Evolutionary conservation across 257 asterid genomes (phyloP).

Genomic region (Cinchona pubescens): DNA sequence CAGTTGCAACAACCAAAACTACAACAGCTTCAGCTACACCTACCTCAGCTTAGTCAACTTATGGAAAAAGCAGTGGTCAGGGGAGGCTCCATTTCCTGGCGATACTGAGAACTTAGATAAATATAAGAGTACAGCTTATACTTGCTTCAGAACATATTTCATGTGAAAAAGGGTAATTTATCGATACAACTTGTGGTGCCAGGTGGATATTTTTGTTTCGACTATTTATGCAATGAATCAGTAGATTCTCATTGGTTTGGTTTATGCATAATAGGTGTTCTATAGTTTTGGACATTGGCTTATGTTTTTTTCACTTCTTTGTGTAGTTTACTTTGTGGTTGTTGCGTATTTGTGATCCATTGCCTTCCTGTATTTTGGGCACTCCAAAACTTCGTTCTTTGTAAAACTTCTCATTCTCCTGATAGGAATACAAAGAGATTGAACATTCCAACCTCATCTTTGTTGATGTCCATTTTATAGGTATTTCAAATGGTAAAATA

Average conservation of each 20-base stretch:
- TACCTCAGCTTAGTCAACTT: slow-evolving; percentile 34
- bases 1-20: slow-evolving; percentile 38
- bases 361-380: background rate
- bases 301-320: background rate
- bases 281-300: background rate
- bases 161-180: too few relatives aligned
- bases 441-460: background rate
- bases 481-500: background rate
- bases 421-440: background rate
- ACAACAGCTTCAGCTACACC: slow-evolving; percentile 43
- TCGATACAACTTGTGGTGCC: too few relatives aligned
- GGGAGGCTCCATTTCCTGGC: background rate
- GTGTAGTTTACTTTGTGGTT: slow-evolving; percentile 2
- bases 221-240: background rate
- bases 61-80: background rate
- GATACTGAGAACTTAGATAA: background rate
- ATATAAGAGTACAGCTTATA: too few relatives aligned
- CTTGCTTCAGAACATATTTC: background rate
- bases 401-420: background rate
- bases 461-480: background rate
- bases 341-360: background rate
- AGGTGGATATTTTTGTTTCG: background rate
- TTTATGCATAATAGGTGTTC: background rate
- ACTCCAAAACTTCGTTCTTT: background rate
- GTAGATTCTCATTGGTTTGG: slow-evolving; percentile 5